Evolutionary conservation across 352 stramenopile genomes (phyloP).

Genomic region (Phytopythium helicoides): DNA sequence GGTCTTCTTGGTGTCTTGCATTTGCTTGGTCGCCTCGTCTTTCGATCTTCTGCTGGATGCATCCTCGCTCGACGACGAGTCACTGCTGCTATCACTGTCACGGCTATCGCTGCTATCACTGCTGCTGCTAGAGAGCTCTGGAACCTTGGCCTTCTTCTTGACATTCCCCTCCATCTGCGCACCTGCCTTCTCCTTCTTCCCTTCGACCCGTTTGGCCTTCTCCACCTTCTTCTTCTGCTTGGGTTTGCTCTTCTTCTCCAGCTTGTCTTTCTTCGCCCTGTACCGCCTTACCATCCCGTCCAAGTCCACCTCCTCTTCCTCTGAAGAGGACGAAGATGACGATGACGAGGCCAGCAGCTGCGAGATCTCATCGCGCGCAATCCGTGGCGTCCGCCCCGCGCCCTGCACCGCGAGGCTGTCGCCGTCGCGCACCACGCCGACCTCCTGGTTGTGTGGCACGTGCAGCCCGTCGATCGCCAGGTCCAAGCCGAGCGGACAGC

Average conservation of each 20-base stretch:
- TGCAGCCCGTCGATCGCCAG: constrained; percentile 56
- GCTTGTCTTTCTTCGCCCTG: too few relatives aligned
- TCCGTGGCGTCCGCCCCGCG: too few relatives aligned
- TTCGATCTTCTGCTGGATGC: not conserved
- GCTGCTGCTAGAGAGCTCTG: too few relatives aligned
- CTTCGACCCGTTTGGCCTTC: not conserved
- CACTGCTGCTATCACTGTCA: constrained; percentile 17
- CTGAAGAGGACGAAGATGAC: too few relatives aligned
- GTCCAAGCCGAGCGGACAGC: constrained; percentile 50
- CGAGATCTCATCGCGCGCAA: too few relatives aligned
- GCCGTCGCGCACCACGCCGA: constrained; percentile 57
- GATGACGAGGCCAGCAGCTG: too few relatives aligned
- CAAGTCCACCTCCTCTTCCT: constrained; percentile 7
- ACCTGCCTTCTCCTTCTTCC: constrained; percentile 2
- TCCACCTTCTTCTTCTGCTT: constrained; percentile 7
- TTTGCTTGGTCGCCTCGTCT: not conserved
- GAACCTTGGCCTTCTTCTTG: not conserved
- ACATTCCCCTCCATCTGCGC: constrained; percentile 4
- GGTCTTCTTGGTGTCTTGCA: not conserved
- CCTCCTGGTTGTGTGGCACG: constrained; percentile 56
- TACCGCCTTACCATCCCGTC: too few relatives aligned
- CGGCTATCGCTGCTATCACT: constrained; percentile 16
- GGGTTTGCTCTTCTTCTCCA: too few relatives aligned
- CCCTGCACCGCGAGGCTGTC: constrained; percentile 61
- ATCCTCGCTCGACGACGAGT: constrained; percentile 8